phyloP scores from a whole-genome alignment of 2,329 filamentous ascomycete genomes.

The Rugonectria rugulosa region DNA sequence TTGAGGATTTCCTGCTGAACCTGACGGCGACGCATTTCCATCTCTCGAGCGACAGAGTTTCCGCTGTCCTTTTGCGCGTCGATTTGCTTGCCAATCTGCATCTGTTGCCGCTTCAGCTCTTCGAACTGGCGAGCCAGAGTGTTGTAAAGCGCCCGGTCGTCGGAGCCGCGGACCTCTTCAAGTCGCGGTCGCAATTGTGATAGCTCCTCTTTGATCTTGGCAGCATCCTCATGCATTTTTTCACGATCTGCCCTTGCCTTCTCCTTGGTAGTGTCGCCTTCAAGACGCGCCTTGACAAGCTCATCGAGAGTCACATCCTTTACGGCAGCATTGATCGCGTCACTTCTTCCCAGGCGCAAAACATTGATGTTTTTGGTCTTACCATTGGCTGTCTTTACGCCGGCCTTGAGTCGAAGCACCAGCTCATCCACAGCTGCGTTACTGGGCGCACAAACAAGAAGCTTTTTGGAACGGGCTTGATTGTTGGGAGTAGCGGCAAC shows the following conservation, averaged over 20 bases:
- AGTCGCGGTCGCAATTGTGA: slow-evolving; percentile 74
- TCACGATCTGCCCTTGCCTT: slow-evolving; percentile 64
- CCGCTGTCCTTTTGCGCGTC: slow-evolving; percentile 88
- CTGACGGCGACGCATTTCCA: slow-evolving; percentile 82
- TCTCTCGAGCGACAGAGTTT: slow-evolving; percentile 80
- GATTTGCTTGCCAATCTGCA: slow-evolving; percentile 77
- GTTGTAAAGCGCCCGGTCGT: slow-evolving; percentile 56
- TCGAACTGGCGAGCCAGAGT: slow-evolving; percentile 80
- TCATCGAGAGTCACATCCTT: slow-evolving; percentile 93
- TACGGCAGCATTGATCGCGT: slow-evolving; percentile 90
- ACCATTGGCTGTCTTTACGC: slow-evolving; percentile 80
- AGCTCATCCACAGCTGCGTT: slow-evolving; percentile 97
- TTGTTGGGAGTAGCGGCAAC: slow-evolving; percentile 29
- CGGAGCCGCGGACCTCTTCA: slow-evolving; percentile 68
- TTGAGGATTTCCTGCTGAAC: slow-evolving; percentile 93
- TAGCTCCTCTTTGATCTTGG: slow-evolving; percentile 78
- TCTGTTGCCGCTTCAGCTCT: slow-evolving; percentile 77
- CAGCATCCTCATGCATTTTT: slow-evolving; percentile 68
- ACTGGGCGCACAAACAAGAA: slow-evolving; percentile 96
- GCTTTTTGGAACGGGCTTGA: slow-evolving; percentile 70
- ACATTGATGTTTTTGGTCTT: slow-evolving; percentile 81
- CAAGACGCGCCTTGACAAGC: slow-evolving; percentile 78
- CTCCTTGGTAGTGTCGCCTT: slow-evolving; percentile 65
- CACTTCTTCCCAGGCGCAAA: slow-evolving; percentile 86
- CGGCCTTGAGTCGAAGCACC: slow-evolving; percentile 88